Base-by-base conservation (phyloP, 208 protist genomes). In the Leptomonas seymouri region DNA sequence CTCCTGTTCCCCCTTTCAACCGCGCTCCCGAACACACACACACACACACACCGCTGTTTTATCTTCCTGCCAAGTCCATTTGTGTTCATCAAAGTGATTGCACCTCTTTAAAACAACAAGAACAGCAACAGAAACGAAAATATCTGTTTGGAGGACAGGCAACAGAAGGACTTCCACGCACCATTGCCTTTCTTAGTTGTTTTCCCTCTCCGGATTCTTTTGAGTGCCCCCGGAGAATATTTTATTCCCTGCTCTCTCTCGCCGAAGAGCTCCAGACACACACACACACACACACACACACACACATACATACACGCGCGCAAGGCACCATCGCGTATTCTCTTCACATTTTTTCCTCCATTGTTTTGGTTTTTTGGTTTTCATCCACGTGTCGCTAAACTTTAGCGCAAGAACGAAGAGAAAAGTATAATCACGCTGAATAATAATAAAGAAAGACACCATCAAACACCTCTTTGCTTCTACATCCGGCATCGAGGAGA, bases 401-500 rank as follows among this genome's bases (percentile, higher is more conserved):
- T 63, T 51, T 23, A 63, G 27, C 20, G 44, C 39, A 51, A 30
- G 39, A 45, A n/a, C n/a, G n/a, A n/a, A n/a, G n/a, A n/a, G n/a
- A n/a, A n/a, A n/a, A n/a, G n/a, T n/a, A n/a, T n/a, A n/a, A n/a
- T n/a, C n/a, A n/a, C n/a, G n/a, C n/a, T n/a, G n/a, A n/a, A n/a
- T n/a, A n/a, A n/a, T n/a, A n/a, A n/a, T n/a, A n/a, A n/a, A n/a
- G n/a, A n/a, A n/a, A 12, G 9, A 39, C 34, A 12, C 34, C 9
- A 39, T 39, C 34, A 51, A 9, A 49, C 3, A 2, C 58, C 42
- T 23, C 44, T 34, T 46, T 39, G 58, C 58, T 51, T 50, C 42
- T 51, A 63, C 42, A 30, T 34, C 41, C 25, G n/a, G n/a, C n/a
- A n/a, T n/a, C n/a, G 51, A 67, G 57, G 28, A 74, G 12, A 63